Percentiles rank a stretch among this genome's conserved stretches.
Conservation (phyloP, 116 monocot species). For the Thalassia testudinum region DNA sequence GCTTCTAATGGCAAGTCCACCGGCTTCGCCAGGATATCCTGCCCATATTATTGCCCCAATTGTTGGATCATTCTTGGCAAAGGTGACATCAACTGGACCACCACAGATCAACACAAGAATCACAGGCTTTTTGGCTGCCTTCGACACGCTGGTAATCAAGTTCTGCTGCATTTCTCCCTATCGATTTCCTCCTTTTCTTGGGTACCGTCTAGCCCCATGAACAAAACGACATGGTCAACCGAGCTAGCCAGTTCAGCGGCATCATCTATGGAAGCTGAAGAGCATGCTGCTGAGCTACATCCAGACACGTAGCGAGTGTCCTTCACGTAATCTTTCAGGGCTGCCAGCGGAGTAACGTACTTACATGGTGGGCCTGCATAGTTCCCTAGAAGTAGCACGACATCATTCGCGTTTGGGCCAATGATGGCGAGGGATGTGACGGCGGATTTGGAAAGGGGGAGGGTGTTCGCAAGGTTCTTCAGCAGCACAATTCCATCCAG, state of each 20-base stretch:
- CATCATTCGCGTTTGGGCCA: conserved; percentile 72
- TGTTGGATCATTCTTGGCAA: conserved; percentile 40
- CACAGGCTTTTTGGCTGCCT: conserved; percentile 48
- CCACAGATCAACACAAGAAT: conserved; percentile 75
- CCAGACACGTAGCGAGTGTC: conserved; percentile 41
- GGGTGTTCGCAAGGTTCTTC: conserved; percentile 39
- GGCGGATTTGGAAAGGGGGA: conserved; percentile 41
- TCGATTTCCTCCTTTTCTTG: conserved; percentile 71
- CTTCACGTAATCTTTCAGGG: conserved; percentile 33
- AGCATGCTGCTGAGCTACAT: conserved; percentile 41
- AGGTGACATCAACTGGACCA: conserved; percentile 68
- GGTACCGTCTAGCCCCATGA: conserved; percentile 69
- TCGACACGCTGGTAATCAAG: conserved; percentile 60
- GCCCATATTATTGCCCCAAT: conserved; percentile 76
- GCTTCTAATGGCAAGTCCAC: conserved; percentile 54
- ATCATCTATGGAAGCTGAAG: conserved; percentile 19
- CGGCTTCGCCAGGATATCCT: conserved; percentile 92
- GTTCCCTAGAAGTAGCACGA: conserved; percentile 48
- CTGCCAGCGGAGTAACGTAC: conserved; percentile 39
- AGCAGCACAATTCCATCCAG: conserved; percentile 74
- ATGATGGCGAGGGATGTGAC: conserved; percentile 52
- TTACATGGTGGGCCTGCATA: conserved; percentile 73
- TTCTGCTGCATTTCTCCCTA: conserved; percentile 59
- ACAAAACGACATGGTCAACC: conserved; percentile 69
- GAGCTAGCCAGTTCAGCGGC: conserved; percentile 43